These are phyloP conservation scores for Aureobasidium sp. DNA, from an alignment of 2,329 filamentous ascomycete genomes.

Conservation along the genomic window DNA sequence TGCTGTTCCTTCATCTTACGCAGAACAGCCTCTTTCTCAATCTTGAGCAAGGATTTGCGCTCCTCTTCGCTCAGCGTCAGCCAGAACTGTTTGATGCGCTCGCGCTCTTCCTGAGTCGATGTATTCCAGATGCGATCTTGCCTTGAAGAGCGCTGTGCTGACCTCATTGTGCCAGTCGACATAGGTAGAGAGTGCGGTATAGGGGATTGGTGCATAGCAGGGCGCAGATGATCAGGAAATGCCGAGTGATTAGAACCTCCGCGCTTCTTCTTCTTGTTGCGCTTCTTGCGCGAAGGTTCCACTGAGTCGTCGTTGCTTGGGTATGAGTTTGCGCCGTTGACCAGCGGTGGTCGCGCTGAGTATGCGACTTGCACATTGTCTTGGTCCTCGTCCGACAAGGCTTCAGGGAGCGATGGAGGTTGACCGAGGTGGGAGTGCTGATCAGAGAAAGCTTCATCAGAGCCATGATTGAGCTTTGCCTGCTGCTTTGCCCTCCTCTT, in stretches of 20 bases:
- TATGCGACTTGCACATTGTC: constrained; percentile 31
- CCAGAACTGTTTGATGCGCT: constrained; percentile 98
- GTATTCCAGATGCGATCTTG: constrained; percentile 96
- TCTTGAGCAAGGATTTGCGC: constrained; percentile 89
- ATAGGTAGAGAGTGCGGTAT: constrained; percentile 37
- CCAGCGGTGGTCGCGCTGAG: constrained; percentile 21
- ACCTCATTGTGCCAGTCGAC: constrained; percentile 36
- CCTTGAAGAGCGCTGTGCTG: constrained; percentile 35
- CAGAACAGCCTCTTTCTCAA: constrained; percentile 95
- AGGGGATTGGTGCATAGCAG: constrained; percentile 23
- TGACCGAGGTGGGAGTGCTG: constrained; percentile 29
- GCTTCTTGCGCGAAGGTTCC: constrained; percentile 16
- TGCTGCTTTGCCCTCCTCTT: constrained; percentile 82
- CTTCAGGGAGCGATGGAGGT: constrained; percentile 25
- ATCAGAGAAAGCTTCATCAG: constrained; percentile 16
- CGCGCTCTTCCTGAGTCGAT: constrained; percentile 84
- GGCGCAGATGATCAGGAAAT: constrained; percentile 1
- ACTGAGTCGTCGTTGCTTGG: background rate
- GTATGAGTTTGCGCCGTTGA: constrained; percentile 34
- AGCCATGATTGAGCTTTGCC: constrained; percentile 44
- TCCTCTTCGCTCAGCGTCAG: constrained; percentile 88
- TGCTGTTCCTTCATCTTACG: constrained; percentile 99
- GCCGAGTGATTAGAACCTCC: background rate
- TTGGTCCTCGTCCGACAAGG: constrained; percentile 40
- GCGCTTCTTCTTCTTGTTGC: constrained; percentile 19